Evolutionary conservation across 2,329 filamentous ascomycete genomes (phyloP).

Genomic region (Aspergillus luchuensis): DNA sequence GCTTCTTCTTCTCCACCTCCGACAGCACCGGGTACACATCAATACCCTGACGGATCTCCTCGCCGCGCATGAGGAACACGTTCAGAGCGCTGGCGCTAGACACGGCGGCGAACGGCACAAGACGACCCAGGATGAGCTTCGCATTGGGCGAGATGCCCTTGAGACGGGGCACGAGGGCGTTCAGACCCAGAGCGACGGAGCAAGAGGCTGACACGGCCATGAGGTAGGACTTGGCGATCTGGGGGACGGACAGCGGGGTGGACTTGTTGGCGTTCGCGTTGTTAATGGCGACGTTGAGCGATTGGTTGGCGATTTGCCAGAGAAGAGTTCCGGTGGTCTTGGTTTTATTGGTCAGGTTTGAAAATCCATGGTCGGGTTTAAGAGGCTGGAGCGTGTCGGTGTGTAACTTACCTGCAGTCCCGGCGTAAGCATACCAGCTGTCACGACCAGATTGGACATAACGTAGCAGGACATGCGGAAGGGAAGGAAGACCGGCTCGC

Average conservation of each 20-base stretch:
- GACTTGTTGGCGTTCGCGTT: slow-evolving; percentile 98
- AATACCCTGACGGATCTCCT: slow-evolving; percentile 91
- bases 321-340: slow-evolving; percentile 80
- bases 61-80: slow-evolving; percentile 95
- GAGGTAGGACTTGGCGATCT: slow-evolving; percentile 85
- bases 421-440: slow-evolving; percentile 94
- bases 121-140: slow-evolving; percentile 73
- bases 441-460: slow-evolving; percentile 89
- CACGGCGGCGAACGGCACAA: slow-evolving; percentile 95
- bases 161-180: slow-evolving; percentile 82
- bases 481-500: slow-evolving; percentile 85
- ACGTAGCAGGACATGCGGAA: slow-evolving; percentile 98
- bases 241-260: slow-evolving; percentile 76
- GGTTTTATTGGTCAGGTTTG: not conserved
- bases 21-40: slow-evolving; percentile 84
- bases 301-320: slow-evolving; percentile 97
- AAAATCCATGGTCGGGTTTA: not conserved
- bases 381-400: not conserved
- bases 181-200: slow-evolving; percentile 88
- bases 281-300: slow-evolving; percentile 97
- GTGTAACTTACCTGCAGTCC: slow-evolving; percentile 64
- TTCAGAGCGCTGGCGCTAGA: slow-evolving; percentile 89
- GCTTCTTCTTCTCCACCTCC: slow-evolving; percentile 66
- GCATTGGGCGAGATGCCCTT: slow-evolving; percentile 74
- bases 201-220: slow-evolving; percentile 91